Conservation (phyloP, 495 filamentous ascomycete genomes). For the Aspergillus bridgeri region DNA sequence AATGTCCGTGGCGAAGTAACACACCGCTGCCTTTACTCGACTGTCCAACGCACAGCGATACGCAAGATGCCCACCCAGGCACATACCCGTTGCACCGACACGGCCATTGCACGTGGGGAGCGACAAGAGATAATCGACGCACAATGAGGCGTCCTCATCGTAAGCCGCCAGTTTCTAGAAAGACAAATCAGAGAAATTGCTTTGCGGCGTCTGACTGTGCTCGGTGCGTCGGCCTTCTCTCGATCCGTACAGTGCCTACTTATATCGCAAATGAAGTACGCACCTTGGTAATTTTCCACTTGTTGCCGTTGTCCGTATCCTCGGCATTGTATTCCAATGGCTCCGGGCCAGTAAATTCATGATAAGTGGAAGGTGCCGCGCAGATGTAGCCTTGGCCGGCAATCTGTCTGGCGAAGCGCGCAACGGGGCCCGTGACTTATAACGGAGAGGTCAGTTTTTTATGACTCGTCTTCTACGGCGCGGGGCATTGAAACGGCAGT, state of each 20-base stretch:
- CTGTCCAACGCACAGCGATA: conserved; percentile 78
- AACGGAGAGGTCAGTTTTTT: not conserved
- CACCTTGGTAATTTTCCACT: conserved; percentile 79
- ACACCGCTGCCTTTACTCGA: conserved; percentile 70
- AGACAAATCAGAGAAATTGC: conserved; percentile 4
- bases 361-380: conserved; percentile 84
- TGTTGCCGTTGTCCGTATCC: conserved; percentile 84
- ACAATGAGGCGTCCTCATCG: conserved; percentile 75
- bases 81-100: conserved; percentile 91
- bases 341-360: conserved; percentile 87
- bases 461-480: not conserved
- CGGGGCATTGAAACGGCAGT: not conserved
- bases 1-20: conserved; percentile 93
- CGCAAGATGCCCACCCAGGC: conserved; percentile 87
- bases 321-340: conserved; percentile 81
- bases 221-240: not conserved
- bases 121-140: conserved; percentile 70
- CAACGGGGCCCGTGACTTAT: conserved; percentile 88
- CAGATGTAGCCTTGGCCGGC: conserved; percentile 92
- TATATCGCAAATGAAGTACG: conserved; percentile 3
- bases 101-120: conserved; percentile 80
- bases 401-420: conserved; percentile 88
- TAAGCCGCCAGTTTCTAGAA: conserved; percentile 76
- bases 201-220: not conserved
- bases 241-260: not conserved